Conservation (phyloP, 345 rosid species). For the Turritis glabra region DNA sequence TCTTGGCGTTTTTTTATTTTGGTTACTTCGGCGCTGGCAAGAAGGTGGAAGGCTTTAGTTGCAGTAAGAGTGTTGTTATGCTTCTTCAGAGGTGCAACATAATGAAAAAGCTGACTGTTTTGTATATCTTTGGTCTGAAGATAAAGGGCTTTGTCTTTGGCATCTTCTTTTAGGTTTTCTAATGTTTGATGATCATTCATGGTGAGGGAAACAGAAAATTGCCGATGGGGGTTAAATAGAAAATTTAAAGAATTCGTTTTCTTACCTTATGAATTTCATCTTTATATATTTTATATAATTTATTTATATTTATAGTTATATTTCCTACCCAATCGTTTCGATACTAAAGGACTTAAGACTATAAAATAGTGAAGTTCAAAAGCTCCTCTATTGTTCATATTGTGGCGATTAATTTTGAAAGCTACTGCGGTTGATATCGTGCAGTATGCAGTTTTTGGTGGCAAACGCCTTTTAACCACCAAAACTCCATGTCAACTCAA, state of each 20-base stretch:
- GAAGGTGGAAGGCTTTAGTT: constrained; percentile 45
- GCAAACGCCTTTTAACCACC: no score
- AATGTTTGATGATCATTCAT: constrained; percentile 13
- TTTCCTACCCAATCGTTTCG: no score
- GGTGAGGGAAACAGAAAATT: constrained; percentile 6
- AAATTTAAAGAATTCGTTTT: neutral
- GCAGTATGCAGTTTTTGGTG: no score
- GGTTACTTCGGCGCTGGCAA: constrained; percentile 35
- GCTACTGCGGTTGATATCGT: no score
- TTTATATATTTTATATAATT: no score
- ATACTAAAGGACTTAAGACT: no score
- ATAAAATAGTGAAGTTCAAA: no score
- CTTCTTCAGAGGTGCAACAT: constrained; percentile 5
- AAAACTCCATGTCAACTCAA: no score
- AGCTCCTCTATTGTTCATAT: no score
- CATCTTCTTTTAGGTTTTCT: constrained; percentile 41
- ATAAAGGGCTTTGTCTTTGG: constrained; percentile 6
- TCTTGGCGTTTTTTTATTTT: constrained; percentile 24
- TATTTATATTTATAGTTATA: no score
- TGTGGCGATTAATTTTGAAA: no score
- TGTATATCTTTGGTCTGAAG: constrained; percentile 31
- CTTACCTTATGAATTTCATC: neutral
- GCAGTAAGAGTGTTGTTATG: constrained; percentile 23
- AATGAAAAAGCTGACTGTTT: neutral
- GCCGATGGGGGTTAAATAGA: neutral